Conservation (phyloP, 2,329 filamentous ascomycete species). For the Fusarium lyarnte region DNA sequence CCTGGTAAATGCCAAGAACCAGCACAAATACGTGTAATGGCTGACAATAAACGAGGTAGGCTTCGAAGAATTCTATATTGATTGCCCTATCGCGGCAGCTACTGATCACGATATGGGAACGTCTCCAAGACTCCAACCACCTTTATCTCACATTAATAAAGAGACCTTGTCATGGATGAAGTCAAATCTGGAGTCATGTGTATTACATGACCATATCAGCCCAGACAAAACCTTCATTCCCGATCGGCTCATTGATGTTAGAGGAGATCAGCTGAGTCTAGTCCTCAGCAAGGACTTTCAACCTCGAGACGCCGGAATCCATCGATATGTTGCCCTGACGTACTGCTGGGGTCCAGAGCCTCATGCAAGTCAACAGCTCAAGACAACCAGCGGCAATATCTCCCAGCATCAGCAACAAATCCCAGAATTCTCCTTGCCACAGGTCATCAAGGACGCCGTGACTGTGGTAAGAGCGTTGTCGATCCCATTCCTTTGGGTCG, state of each 20-base stretch:
- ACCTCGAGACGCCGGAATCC: accelerated
- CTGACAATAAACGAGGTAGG: accelerated
- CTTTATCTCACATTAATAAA: accelerated
- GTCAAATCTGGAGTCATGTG: accelerated
- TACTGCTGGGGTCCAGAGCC: background rate
- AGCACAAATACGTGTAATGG: accelerated
- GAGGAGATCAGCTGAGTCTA: accelerated
- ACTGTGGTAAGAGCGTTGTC: accelerated
- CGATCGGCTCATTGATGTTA: accelerated
- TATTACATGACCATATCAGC: accelerated
- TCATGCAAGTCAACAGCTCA: background rate
- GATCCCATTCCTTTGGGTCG: accelerated
- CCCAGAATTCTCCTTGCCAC: accelerated
- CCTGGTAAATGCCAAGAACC: accelerated
- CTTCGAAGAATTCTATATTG: accelerated
- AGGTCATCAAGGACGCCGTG: background rate
- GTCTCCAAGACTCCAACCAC: accelerated
- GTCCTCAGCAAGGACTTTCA: accelerated
- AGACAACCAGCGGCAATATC: accelerated
- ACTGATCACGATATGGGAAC: accelerated
- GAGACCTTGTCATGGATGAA: accelerated
- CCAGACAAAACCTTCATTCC: accelerated
- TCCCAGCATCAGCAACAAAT: accelerated
- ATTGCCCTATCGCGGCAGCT: background rate
- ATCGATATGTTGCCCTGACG: accelerated